Evolutionary conservation across 495 filamentous ascomycete species (phyloP).

Genomic region (Penicillium robsamsonii): DNA sequence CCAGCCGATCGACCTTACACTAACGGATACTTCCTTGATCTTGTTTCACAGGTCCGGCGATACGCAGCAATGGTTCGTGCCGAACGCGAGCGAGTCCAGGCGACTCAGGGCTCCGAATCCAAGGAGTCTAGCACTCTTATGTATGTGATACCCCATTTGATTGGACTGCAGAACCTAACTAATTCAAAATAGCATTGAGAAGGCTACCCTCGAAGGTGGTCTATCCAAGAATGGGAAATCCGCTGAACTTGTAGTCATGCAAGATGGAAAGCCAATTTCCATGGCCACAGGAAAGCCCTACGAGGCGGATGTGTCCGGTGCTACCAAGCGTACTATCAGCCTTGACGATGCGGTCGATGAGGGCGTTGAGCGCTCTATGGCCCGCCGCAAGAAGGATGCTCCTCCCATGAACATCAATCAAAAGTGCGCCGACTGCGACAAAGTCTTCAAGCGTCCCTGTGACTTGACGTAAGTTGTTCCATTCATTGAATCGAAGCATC

Average conservation of each 20-base stretch:
- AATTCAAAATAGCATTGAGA: slow-evolving; percentile 41
- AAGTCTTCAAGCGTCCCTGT: slow-evolving; percentile 89
- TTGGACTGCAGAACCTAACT: slow-evolving; percentile 33
- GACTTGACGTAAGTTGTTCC: slow-evolving; percentile 63
- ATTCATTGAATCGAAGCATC: neutral
- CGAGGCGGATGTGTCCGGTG: slow-evolving; percentile 39
- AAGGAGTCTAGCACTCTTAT: neutral
- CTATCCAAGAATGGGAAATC: slow-evolving; percentile 73
- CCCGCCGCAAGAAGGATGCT: slow-evolving; percentile 77
- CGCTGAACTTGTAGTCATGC: slow-evolving; percentile 72
- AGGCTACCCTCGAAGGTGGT: slow-evolving; percentile 65
- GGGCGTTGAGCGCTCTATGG: slow-evolving; percentile 81
- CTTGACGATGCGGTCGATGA: slow-evolving; percentile 58
- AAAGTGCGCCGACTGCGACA: slow-evolving; percentile 77
- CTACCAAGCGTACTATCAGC: slow-evolving; percentile 62
- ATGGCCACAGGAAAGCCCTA: slow-evolving; percentile 61
- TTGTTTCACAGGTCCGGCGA: slow-evolving; percentile 78
- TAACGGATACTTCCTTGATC: slow-evolving; percentile 91
- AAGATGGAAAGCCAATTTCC: slow-evolving; percentile 74
- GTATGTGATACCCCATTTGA: slow-evolving; percentile 2
- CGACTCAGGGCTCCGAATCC: slow-evolving; percentile 16
- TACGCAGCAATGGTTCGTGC: slow-evolving; percentile 64
- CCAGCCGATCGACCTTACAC: slow-evolving; percentile 83
- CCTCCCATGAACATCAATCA: slow-evolving; percentile 69
- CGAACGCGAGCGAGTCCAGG: slow-evolving; percentile 40